phyloP scores from a whole-genome alignment of 2,329 filamentous ascomycete genomes.

The Lachnum nothofagi region DNA sequence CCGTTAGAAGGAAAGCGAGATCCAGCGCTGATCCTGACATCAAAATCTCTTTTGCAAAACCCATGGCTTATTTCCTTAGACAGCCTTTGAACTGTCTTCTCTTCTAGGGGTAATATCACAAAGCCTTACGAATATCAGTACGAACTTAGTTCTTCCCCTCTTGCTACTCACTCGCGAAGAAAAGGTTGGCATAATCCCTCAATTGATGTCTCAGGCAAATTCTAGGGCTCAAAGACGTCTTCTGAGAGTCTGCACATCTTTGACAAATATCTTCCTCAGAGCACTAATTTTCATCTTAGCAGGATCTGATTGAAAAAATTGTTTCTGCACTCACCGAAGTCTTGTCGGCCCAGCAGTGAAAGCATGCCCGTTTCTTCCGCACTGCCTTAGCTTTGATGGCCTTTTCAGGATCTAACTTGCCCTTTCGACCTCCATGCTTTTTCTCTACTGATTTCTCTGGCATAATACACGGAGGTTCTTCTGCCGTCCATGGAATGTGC shows the following conservation, averaged over 20 bases:
- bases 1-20: background rate
- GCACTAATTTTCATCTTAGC: background rate
- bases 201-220: slow-evolving; percentile 5
- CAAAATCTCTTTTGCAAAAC: background rate
- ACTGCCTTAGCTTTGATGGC: slow-evolving; percentile 1
- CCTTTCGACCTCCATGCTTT: slow-evolving; percentile 1
- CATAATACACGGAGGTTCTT: no score
- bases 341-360: slow-evolving; percentile 3
- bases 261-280: slow-evolving; percentile 2
- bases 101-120: background rate
- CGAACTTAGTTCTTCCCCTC: background rate
- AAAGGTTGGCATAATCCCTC: slow-evolving; percentile 3
- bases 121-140: background rate
- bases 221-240: background rate
- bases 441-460: no score
- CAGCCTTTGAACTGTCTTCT: background rate
- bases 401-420: slow-evolving; percentile 1
- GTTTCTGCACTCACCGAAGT: background rate
- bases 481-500: no score
- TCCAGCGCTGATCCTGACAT: slow-evolving; percentile 6
- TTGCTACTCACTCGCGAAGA: slow-evolving; percentile 8
- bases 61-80: background rate
- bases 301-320: background rate
- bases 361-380: slow-evolving; percentile 5
- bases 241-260: background rate